These are phyloP conservation scores for Fusarium armeniacum DNA, from an alignment of 2,329 filamentous ascomycete genomes.

Conservation along the genomic window DNA sequence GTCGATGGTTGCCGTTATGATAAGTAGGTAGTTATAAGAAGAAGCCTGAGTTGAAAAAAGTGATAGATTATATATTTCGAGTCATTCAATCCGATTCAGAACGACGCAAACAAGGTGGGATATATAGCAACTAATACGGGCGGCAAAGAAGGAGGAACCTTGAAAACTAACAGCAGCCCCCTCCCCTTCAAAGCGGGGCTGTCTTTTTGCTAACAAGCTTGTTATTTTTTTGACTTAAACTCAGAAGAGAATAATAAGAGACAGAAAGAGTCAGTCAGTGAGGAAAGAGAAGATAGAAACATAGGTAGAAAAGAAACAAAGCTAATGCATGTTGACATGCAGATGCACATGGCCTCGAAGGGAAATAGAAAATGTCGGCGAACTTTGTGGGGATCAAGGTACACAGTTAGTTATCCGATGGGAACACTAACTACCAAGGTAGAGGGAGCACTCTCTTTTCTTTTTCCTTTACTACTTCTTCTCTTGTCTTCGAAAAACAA, in stretches of 20 bases:
- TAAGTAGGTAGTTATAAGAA: not conserved
- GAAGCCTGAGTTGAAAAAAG: not conserved
- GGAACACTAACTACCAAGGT: not conserved
- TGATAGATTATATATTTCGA: conserved; percentile 5
- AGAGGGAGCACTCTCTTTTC: not conserved
- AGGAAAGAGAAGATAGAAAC: not conserved
- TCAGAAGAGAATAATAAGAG: not conserved
- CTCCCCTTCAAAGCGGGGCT: conserved; percentile 28
- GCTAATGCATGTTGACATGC: conserved; percentile 29
- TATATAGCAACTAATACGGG: conserved; percentile 21
- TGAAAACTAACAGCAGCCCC: conserved; percentile 1
- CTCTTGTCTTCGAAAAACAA: not conserved
- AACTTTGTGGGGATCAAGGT: conserved; percentile 18
- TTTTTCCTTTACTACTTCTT: not conserved
- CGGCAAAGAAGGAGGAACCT: conserved; percentile 4
- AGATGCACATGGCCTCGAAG: conserved; percentile 34
- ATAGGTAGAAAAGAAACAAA: not conserved
- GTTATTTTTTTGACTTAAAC: not conserved
- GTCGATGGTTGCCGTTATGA: not conserved
- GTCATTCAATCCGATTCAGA: conserved; percentile 8
- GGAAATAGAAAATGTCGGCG: conserved; percentile 27
- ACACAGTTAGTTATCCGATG: not conserved
- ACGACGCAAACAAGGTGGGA: not conserved
- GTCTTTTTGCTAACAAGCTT: conserved; percentile 7
- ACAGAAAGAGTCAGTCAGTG: not conserved